Percentiles rank a stretch among this genome's conserved stretches.
Conservation (phyloP, 2,329 filamentous ascomycete species). For the Claviceps humidiphila region DNA sequence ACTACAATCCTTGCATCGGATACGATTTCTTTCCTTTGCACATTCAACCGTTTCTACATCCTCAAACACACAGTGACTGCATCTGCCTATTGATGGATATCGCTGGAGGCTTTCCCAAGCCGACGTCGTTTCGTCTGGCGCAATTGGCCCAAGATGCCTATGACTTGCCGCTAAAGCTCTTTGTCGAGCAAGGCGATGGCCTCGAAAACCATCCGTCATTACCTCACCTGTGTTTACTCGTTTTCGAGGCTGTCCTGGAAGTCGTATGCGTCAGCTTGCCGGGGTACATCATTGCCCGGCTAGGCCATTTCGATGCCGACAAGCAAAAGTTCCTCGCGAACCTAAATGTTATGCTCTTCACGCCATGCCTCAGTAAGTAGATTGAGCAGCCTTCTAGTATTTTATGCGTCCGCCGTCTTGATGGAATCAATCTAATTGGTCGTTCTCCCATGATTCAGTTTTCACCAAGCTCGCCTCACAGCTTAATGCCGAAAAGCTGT, state of each 20-base stretch:
- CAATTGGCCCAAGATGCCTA: slow-evolving; percentile 24
- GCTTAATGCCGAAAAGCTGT: slow-evolving; percentile 78
- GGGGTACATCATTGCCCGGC: slow-evolving; percentile 79
- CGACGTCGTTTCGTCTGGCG: slow-evolving; percentile 32
- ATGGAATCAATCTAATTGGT: background rate
- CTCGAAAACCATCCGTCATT: slow-evolving; percentile 51
- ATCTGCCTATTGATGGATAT: slow-evolving; percentile 19
- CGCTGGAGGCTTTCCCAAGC: slow-evolving; percentile 24
- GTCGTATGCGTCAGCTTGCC: slow-evolving; percentile 91
- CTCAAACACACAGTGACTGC: background rate
- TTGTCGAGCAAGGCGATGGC: slow-evolving; percentile 18
- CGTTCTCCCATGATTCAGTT: slow-evolving; percentile 36
- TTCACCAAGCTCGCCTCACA: slow-evolving; percentile 96
- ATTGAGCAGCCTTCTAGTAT: background rate
- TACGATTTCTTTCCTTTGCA: background rate
- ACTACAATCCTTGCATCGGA: background rate
- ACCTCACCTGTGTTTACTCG: slow-evolving; percentile 59
- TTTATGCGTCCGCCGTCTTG: background rate
- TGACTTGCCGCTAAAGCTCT: slow-evolving; percentile 27
- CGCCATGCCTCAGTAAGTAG: slow-evolving; percentile 77
- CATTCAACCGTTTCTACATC: background rate
- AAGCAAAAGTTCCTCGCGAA: slow-evolving; percentile 96
- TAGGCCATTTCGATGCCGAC: slow-evolving; percentile 89
- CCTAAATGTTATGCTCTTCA: slow-evolving; percentile 91
- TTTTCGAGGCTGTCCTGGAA: slow-evolving; percentile 89